Conservation (phyloP, 192 early-diverging fungal species). For the Backusella tarrabulga region DNA sequence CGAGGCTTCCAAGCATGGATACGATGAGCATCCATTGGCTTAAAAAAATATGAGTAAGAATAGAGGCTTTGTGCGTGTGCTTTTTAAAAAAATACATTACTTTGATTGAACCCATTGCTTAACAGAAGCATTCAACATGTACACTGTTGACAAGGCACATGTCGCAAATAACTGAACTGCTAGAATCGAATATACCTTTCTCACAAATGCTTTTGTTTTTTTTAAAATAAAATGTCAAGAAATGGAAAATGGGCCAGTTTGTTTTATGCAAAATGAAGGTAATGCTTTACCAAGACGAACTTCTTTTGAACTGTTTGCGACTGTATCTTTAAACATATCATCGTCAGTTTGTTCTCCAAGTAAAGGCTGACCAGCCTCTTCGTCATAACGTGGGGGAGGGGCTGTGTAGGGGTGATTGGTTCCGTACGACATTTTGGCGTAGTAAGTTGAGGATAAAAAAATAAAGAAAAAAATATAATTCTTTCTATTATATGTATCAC, state of each 20-base stretch:
- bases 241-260: not conserved
- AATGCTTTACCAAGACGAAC: slow-evolving; percentile 27
- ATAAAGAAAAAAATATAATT: not conserved
- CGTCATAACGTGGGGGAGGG: slow-evolving; percentile 33
- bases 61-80: too few relatives aligned
- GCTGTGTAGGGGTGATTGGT: not conserved
- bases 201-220: slow-evolving; percentile 48
- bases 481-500: not conserved
- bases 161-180: slow-evolving; percentile 60
- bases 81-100: slow-evolving; percentile 21
- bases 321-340: slow-evolving; percentile 33
- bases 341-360: slow-evolving; percentile 10
- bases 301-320: slow-evolving; percentile 28
- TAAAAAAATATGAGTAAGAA: not conserved
- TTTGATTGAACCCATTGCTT: slow-evolving; percentile 53
- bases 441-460: not conserved
- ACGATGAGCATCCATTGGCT: slow-evolving; percentile 58
- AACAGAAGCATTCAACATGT: slow-evolving; percentile 53
- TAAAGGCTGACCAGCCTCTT: slow-evolving; percentile 23
- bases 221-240: too few relatives aligned
- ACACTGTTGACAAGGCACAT: slow-evolving; percentile 48
- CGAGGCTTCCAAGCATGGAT: slow-evolving; percentile 51
- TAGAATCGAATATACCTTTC: slow-evolving; percentile 73
- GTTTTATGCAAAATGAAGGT: not conserved
- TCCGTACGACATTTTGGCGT: not conserved